Base-by-base conservation (phyloP, 1,139 yeast genomes). In the Zygoascus sp. region DNA sequence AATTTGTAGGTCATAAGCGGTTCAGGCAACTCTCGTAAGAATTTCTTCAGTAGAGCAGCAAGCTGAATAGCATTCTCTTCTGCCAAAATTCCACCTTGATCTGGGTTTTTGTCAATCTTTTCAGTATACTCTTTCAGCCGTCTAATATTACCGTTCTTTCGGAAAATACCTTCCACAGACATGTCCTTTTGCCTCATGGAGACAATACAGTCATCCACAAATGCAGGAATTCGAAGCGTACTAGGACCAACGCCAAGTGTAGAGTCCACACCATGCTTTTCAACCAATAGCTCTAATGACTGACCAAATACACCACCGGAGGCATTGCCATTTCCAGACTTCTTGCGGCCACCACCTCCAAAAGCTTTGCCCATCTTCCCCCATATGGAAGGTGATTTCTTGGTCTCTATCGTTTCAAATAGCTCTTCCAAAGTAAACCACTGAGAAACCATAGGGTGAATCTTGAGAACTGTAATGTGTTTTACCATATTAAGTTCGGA, bases 141-240 rank as follows among this genome's bases (percentile, higher is more conserved):
- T 58, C 90, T 81, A 59, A 94, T 92, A 61, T 94, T 94, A 61
- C 99, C 99, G 63, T 94, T 94, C 62, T 90, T 85, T 59, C 99
- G 77, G 73, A 94, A 94, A 8, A 94, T 85, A 50, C 98, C 98
- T 66, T 92, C 98, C 17, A 89, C 92, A 2, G 97, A 86, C 87
- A 94, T 83, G 68, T 92, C 97, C 73, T 87, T 88, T 50, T 86
- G 95, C 50, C 87, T 78, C 70, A 94, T 78, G 1, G 95, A 87
- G 42, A 79, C 78, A 40, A 94, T 79, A 15, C 90, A 72, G 59
- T 92, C 97, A 60, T 92, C 97, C 45, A 94, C 75, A 40, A 94
- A 74, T 45, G 87, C 77, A 0, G 99, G 99, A 39, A 94, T 85
- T 37, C 83, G 75, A 40, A 92, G 74, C 13, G 68, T 66, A 0